phyloP scores from a whole-genome alignment of 2,329 filamentous ascomycete species.

The Microdochium paspali region DNA sequence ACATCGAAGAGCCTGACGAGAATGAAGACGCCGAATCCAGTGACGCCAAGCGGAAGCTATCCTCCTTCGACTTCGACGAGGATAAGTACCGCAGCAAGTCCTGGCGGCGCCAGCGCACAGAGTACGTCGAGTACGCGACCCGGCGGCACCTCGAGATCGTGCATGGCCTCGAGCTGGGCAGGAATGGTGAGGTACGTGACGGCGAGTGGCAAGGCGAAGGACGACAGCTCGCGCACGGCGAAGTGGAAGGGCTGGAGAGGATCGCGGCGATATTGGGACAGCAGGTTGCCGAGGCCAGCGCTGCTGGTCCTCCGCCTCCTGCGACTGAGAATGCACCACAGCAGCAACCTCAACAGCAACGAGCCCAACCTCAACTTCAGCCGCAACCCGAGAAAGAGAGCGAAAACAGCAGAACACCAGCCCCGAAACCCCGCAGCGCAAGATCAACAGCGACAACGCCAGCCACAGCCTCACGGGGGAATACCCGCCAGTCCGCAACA shows the following conservation, averaged over 20 bases:
- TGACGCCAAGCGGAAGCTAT: conserved; percentile 10
- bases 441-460: neutral
- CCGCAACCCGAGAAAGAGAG: neutral
- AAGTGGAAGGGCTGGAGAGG: conserved; percentile 48
- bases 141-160: conserved; percentile 64
- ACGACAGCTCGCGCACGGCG: conserved; percentile 34
- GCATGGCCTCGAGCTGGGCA: conserved; percentile 56
- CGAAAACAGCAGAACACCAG: neutral
- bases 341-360: neutral
- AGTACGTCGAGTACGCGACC: conserved; percentile 78
- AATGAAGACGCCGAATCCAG: conserved; percentile 23
- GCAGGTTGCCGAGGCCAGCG: conserved; percentile 9
- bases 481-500: no score
- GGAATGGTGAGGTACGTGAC: conserved; percentile 51
- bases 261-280: conserved; percentile 35
- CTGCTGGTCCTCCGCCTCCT: no score
- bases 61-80: conserved; percentile 9
- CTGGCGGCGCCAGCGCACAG: conserved; percentile 61
- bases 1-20: conserved; percentile 9
- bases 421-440: neutral
- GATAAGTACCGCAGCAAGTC: conserved; percentile 30
- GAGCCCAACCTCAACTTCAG: neutral
- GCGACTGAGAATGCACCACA: no score
- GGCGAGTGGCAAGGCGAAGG: conserved; percentile 54
- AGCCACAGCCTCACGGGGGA: neutral